Percentiles rank a stretch among this genome's conserved stretches.
These are phyloP conservation scores for Ophiostoma piceae DNA, from an alignment of 2,329 filamentous ascomycete genomes.

Conservation along the genomic window DNA sequence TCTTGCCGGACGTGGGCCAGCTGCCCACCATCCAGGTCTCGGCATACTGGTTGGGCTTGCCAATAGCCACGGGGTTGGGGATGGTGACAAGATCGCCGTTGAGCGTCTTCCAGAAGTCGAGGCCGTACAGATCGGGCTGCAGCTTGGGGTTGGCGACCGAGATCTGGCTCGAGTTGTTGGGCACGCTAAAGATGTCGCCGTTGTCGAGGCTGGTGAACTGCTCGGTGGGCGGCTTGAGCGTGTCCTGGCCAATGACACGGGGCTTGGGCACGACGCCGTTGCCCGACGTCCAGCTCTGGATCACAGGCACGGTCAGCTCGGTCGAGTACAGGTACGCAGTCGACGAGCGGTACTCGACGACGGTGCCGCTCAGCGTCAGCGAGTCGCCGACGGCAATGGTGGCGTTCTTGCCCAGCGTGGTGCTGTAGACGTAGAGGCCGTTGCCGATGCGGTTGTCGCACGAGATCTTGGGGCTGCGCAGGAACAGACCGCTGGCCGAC, in stretches of 20 bases:
- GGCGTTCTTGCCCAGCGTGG: conserved; percentile 42
- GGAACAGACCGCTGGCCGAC: conserved; percentile 56
- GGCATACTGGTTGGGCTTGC: conserved; percentile 58
- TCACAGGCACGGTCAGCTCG: conserved; percentile 48
- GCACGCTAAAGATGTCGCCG: conserved; percentile 60
- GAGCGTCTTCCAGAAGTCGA: conserved; percentile 71
- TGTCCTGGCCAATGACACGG: conserved; percentile 56
- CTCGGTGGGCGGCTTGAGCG: conserved; percentile 53
- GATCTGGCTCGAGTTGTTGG: conserved; percentile 56
- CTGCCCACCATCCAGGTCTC: conserved; percentile 65
- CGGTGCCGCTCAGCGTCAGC: conserved; percentile 54
- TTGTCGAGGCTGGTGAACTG: conserved; percentile 58
- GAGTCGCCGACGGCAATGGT: conserved; percentile 55
- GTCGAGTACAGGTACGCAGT: conserved; percentile 58
- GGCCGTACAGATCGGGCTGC: conserved; percentile 55
- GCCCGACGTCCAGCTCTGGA: conserved; percentile 16
- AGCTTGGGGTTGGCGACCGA: conserved; percentile 57
- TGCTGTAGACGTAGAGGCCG: conserved; percentile 60
- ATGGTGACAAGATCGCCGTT: conserved; percentile 63
- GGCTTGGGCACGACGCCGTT: conserved; percentile 34
- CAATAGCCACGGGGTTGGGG: conserved; percentile 50
- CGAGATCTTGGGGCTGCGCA: conserved; percentile 56
- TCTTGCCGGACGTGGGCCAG: conserved; percentile 59
- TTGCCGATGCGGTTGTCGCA: conserved; percentile 54
- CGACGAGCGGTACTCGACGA: conserved; percentile 53